Percentiles rank a stretch among this genome's conserved stretches.
These are phyloP conservation scores for Paramecium bursaria DNA, from an alignment of 73 alveolate genomes.

Conservation along the genomic window DNA sequence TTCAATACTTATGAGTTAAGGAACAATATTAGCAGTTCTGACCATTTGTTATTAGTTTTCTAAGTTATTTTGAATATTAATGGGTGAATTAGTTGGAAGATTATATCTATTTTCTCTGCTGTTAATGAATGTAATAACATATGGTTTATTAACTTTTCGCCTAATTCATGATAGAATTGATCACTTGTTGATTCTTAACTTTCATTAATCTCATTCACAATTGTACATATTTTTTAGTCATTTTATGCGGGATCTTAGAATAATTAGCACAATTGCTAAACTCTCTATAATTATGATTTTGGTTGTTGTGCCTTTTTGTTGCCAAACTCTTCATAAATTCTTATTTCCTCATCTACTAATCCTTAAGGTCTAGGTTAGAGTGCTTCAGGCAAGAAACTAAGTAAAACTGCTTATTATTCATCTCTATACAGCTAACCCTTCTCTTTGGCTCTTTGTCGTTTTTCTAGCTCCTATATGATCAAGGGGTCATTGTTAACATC, in stretches of 20 bases:
- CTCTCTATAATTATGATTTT: background rate
- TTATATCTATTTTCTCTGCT: background rate
- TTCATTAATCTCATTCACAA: background rate
- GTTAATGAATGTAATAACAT: slow-evolving; percentile 6
- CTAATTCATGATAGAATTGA: slow-evolving; percentile 27
- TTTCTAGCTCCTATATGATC: slow-evolving; percentile 84
- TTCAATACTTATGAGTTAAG: background rate
- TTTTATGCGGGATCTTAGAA: slow-evolving; percentile 10
- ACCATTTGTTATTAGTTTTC: slow-evolving; percentile 29
- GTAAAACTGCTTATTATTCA: slow-evolving; percentile 69
- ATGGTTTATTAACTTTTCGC: slow-evolving; percentile 10
- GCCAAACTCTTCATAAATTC: slow-evolving; percentile 53
- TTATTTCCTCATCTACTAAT: slow-evolving; percentile 32
- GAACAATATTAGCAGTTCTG: slow-evolving; percentile 3
- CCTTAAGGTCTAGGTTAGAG: slow-evolving; percentile 80
- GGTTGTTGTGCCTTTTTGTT: background rate
- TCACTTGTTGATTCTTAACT: slow-evolving; percentile 3
- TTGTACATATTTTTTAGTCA: background rate
- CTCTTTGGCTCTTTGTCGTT: slow-evolving; percentile 79
- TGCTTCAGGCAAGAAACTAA: slow-evolving; percentile 85
- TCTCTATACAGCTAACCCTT: slow-evolving; percentile 74
- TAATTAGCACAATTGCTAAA: slow-evolving; percentile 15
- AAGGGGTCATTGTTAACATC: slow-evolving; percentile 89
- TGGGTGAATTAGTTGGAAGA: background rate
- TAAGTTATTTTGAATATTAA: slow-evolving; percentile 9